Evolutionary conservation across 139 green algal genomes (phyloP).

Genomic region (Microglena sp.): DNA sequence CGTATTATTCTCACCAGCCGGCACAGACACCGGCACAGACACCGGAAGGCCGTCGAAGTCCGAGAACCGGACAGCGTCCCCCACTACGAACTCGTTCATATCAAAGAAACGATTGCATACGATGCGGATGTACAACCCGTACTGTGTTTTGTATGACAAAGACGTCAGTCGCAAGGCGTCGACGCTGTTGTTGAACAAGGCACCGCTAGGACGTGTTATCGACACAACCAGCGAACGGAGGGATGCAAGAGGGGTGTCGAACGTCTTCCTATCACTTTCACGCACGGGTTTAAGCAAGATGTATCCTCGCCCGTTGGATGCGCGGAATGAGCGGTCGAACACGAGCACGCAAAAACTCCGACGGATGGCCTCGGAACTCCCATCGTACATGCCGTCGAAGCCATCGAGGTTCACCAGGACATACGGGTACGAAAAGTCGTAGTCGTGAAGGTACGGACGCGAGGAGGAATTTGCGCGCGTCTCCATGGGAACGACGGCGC

Average conservation of each 20-base stretch:
- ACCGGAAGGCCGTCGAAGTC: no score
- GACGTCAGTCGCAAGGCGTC: background rate
- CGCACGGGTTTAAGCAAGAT: background rate
- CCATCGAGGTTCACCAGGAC: background rate
- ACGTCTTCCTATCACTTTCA: background rate
- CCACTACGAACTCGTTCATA: constrained; percentile 6
- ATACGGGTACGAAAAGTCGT: constrained; percentile 5
- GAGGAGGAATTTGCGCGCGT: no score
- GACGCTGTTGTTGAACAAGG: constrained; percentile 8
- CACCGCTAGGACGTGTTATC: background rate
- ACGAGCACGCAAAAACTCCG: background rate
- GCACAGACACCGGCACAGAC: no score
- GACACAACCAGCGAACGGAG: background rate
- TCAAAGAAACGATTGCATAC: background rate
- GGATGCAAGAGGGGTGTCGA: constrained; percentile 1
- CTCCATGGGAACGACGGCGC: constrained; percentile 8
- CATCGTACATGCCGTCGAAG: background rate
- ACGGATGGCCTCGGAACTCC: background rate
- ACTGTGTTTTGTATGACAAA: background rate
- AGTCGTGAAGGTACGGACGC: background rate
- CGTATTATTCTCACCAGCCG: no score
- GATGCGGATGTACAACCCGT: background rate
- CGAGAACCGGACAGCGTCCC: background rate
- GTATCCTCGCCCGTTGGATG: constrained; percentile 9
- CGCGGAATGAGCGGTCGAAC: background rate